These are phyloP conservation scores for Paracorniculantispora psalliotae DNA, from an alignment of 2,329 filamentous ascomycete species.

Conservation along the genomic window DNA sequence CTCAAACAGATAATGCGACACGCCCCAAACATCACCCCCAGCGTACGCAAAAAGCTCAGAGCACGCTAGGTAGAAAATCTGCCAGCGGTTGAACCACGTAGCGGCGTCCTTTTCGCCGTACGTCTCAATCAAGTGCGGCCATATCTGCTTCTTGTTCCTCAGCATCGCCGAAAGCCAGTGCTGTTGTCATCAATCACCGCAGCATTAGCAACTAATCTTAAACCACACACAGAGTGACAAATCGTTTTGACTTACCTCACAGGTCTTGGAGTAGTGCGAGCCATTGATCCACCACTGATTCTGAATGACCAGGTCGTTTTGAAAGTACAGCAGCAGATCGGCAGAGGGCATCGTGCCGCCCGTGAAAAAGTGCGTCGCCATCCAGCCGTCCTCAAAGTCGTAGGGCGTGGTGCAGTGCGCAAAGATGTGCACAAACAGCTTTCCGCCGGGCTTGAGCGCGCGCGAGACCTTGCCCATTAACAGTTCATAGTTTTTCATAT, in stretches of 20 bases:
- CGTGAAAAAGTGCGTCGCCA: slow-evolving; percentile 69
- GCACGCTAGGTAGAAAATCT: slow-evolving; percentile 68
- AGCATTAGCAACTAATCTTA: not conserved
- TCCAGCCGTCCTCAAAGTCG: slow-evolving; percentile 68
- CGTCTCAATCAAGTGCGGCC: slow-evolving; percentile 59
- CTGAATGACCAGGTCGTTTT: slow-evolving; percentile 54
- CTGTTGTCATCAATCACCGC: slow-evolving; percentile 24
- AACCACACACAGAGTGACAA: too few species aligned
- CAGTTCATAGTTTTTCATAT: slow-evolving; percentile 71
- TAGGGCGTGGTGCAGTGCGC: slow-evolving; percentile 60
- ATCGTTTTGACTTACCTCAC: slow-evolving; percentile 48
- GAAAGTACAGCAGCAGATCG: slow-evolving; percentile 63
- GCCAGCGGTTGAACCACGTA: slow-evolving; percentile 66
- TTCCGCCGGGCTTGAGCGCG: slow-evolving; percentile 57
- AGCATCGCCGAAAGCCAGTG: slow-evolving; percentile 61
- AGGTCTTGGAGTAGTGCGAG: slow-evolving; percentile 63
- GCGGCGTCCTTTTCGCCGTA: slow-evolving; percentile 56
- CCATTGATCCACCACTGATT: slow-evolving; percentile 69
- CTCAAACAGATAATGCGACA: slow-evolving; percentile 62
- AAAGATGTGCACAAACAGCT: slow-evolving; percentile 67
- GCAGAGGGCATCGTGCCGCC: slow-evolving; percentile 67
- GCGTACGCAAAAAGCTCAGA: slow-evolving; percentile 63
- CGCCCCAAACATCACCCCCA: slow-evolving; percentile 63
- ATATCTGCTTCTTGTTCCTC: slow-evolving; percentile 53
- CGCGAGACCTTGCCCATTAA: slow-evolving; percentile 59